Evolutionary conservation across 176 grass and related monocot species (phyloP).

Genomic region (Juncus inflexus): DNA sequence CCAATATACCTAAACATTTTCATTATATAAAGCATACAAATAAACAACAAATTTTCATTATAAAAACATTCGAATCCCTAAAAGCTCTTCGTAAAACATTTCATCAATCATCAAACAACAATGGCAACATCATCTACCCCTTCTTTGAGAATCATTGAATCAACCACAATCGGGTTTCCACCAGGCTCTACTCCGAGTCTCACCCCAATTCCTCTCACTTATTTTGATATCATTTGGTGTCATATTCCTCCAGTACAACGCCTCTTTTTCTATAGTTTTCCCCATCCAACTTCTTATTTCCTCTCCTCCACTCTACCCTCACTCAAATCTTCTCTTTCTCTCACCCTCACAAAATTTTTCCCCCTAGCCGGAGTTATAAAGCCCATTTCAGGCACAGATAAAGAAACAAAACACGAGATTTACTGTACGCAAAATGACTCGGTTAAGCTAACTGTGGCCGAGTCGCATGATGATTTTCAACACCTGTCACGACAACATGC

Average conservation of each 20-base stretch:
- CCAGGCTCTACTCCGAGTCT: too few relatives aligned
- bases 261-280: slow-evolving; percentile 33
- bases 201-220: slow-evolving; percentile 25
- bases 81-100: too few relatives aligned
- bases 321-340: slow-evolving; percentile 11
- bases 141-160: too few relatives aligned
- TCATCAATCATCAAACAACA: too few relatives aligned
- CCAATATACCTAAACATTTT: too few relatives aligned
- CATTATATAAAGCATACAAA: too few relatives aligned
- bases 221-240: slow-evolving; percentile 31
- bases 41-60: too few relatives aligned
- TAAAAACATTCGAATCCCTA: too few relatives aligned
- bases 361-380: background rate
- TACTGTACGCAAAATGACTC: slow-evolving; percentile 19
- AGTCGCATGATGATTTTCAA: background rate
- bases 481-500: slow-evolving; percentile 3
- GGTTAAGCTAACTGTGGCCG: slow-evolving; percentile 12
- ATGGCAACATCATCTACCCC: too few relatives aligned
- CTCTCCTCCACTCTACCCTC: background rate
- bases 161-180: too few relatives aligned
- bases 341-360: slow-evolving; percentile 23
- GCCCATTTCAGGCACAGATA: background rate
- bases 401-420: slow-evolving; percentile 19
- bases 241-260: slow-evolving; percentile 16
- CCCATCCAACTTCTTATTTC: background rate